Conservation (phyloP, 2,329 filamentous ascomycete species). For the Fusarium sulawesiense region DNA sequence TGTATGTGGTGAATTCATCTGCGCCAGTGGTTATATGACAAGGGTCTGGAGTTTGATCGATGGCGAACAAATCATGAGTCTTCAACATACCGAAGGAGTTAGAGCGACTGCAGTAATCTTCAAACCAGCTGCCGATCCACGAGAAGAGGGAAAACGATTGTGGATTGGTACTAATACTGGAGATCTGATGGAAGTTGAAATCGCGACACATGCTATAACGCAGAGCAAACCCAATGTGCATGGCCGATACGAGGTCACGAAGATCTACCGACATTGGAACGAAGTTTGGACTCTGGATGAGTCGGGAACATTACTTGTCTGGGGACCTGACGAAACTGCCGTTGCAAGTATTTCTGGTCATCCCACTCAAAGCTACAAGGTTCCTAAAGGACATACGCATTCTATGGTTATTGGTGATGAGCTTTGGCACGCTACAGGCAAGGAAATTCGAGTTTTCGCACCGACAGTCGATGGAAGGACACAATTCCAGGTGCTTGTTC, state of each 20-base stretch:
- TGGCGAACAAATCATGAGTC: slow-evolving; percentile 82
- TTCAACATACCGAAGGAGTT: slow-evolving; percentile 85
- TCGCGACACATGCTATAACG: slow-evolving; percentile 77
- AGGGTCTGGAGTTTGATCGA: slow-evolving; percentile 88
- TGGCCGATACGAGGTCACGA: slow-evolving; percentile 80
- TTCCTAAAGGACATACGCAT: slow-evolving; percentile 85
- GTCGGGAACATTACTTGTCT: slow-evolving; percentile 85
- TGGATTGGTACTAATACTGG: slow-evolving; percentile 93
- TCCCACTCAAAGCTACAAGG: slow-evolving; percentile 77
- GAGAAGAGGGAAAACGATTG: slow-evolving; percentile 82
- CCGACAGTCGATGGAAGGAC: slow-evolving; percentile 75
- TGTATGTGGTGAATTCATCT: slow-evolving; percentile 87
- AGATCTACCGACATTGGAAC: slow-evolving; percentile 85
- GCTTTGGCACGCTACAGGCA: slow-evolving; percentile 89
- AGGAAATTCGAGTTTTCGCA: slow-evolving; percentile 85
- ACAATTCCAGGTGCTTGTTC: slow-evolving; percentile 79
- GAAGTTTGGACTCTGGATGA: slow-evolving; percentile 97
- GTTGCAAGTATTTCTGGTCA: slow-evolving; percentile 79
- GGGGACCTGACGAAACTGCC: slow-evolving; percentile 79
- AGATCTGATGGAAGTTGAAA: slow-evolving; percentile 89
- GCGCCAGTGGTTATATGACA: slow-evolving; percentile 87
- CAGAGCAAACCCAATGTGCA: slow-evolving; percentile 78
- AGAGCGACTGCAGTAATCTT: slow-evolving; percentile 86
- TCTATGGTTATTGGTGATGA: slow-evolving; percentile 87
- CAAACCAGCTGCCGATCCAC: slow-evolving; percentile 80